Evolutionary conservation across 768 basidiomycete genomes (phyloP), one percentile per base, ranked within the genome.

Genomic region (Boletus sensibilis): DNA sequence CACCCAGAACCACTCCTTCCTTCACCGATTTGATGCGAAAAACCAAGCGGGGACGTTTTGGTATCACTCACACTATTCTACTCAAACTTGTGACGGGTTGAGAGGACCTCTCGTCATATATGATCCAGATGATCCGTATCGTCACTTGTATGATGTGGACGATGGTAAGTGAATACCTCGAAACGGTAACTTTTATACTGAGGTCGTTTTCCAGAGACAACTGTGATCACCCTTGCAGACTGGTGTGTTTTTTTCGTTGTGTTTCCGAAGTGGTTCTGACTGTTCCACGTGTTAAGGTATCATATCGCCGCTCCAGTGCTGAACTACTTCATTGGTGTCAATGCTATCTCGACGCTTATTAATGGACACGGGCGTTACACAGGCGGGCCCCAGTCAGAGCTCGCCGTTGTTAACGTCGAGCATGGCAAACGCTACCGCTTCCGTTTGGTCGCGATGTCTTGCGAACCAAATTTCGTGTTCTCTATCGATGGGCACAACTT

Each of bases 401-500:
- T 81, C 16, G 61, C 79, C 0, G 73, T 79, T 1, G 63, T 80
- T 25, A 73, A 63, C n/a, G 78, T 81, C 29, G 40, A 66, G 9
- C 49, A 65, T 10, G 71, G 72, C 21, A 66, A 68, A 33, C 71
- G 76, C 8, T 81, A 82, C 58, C 76, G 81, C n/a, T 74, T 82
- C 69, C 78, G 82, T 31, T 61, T 83, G 27, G 69, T 82, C 2
- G 71, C 69, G 25, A 77, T 79, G 29, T 73, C 77, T 7, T 82
- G 81, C 57, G 75, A 78, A 46, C 74, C 78, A 2, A 68, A 72
- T 56, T 79, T 68, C 53, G 33, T 53, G 0, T 81, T 83, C 60
- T 78, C 79, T 6, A 78, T 82, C 43, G 80, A 81, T 51, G 69
- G 70, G 1, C 81, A 82, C 52, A 68, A 53, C n/a, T 50, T 80